Conservation (phyloP, 1,284 basidiomycete species). For the Termitomyces sp. region DNA sequence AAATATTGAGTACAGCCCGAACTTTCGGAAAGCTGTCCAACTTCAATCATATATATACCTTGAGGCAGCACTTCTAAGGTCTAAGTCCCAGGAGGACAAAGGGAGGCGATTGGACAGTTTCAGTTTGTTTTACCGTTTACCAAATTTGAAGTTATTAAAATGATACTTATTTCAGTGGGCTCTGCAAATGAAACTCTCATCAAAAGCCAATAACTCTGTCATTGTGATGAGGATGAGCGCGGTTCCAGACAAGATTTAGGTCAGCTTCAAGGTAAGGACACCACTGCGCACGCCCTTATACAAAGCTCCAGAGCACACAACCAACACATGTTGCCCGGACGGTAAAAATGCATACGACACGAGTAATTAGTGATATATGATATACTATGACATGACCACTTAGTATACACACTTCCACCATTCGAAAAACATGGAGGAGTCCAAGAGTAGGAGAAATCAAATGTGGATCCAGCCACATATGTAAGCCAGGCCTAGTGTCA, state of each 20-base stretch:
- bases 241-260: not conserved
- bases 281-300: not conserved
- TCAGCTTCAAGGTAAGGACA: not conserved
- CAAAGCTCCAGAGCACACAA: not conserved
- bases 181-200: not conserved
- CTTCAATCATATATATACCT: constrained; percentile 24
- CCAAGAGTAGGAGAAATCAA: not conserved
- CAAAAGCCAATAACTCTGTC: not conserved
- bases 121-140: constrained; percentile 14
- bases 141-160: constrained; percentile 33
- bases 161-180: not conserved
- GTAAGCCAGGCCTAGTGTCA: not conserved
- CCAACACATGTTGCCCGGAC: not conserved
- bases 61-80: constrained; percentile 25
- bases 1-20: constrained; percentile 28
- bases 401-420: not conserved
- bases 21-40: constrained; percentile 26
- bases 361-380: not conserved
- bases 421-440: not conserved
- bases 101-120: constrained; percentile 39
- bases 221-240: not conserved
- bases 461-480: constrained; percentile 3
- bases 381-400: not conserved
- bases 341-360: not conserved
- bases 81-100: constrained; percentile 40